These are phyloP conservation scores for Byssothecium circinans DNA, from an alignment of 2,329 filamentous ascomycete species.

Conservation along the genomic window DNA sequence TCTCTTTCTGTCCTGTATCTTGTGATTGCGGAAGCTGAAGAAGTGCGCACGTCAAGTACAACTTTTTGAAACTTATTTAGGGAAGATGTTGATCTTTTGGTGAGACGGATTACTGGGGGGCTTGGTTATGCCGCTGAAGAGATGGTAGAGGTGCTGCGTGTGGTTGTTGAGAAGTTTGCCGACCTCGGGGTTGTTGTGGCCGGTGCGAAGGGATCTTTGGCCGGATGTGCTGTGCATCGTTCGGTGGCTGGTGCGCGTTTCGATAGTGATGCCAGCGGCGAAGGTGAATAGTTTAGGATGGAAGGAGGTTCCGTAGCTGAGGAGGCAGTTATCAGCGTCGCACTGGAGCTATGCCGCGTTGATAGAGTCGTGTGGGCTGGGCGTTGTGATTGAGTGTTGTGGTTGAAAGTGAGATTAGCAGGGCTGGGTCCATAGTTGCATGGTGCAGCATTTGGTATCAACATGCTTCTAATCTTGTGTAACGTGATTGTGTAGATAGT, in stretches of 20 bases:
- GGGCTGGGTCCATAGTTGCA: not conserved
- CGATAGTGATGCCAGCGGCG: constrained; percentile 30
- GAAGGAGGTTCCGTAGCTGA: constrained; percentile 29
- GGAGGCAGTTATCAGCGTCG: constrained; percentile 23
- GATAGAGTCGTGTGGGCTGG: constrained; percentile 18
- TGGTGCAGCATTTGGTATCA: not conserved
- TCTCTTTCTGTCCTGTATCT: constrained; percentile 40
- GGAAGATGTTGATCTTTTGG: constrained; percentile 37
- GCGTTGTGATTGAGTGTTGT: constrained; percentile 7
- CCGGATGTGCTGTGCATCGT: constrained; percentile 38
- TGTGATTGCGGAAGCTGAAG: too few species aligned
- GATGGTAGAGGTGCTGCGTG: constrained; percentile 33
- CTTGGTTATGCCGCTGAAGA: constrained; percentile 42
- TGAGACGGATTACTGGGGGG: constrained; percentile 38
- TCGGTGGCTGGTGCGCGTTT: constrained; percentile 32
- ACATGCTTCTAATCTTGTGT: too few species aligned
- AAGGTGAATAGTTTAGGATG: constrained; percentile 35
- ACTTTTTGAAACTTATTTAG: too few species aligned
- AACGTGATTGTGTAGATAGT: too few species aligned
- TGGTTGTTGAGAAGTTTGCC: constrained; percentile 33
- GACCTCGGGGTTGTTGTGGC: constrained; percentile 38
- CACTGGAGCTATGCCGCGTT: constrained; percentile 21
- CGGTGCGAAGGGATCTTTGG: constrained; percentile 35
- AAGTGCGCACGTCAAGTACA: too few species aligned
- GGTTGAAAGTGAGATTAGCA: not conserved